Evolutionary conservation across 371 early-diverging fungal genomes (phyloP).

Genomic region (Mucor saturninus): DNA sequence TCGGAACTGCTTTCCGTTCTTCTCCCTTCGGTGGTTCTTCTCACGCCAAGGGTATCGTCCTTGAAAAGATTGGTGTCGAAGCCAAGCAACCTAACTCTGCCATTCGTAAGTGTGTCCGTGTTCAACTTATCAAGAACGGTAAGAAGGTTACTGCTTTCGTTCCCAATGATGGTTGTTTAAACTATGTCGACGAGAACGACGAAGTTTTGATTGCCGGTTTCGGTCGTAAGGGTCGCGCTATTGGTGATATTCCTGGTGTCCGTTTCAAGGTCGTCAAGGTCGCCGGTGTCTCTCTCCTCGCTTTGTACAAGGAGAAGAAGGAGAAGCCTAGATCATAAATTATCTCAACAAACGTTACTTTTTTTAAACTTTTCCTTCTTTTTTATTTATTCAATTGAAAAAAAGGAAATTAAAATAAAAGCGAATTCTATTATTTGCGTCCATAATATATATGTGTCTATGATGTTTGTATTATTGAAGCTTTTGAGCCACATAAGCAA

Average conservation of each 20-base stretch:
- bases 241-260: constrained; percentile 99
- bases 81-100: constrained; percentile 99
- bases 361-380: constrained; percentile 6
- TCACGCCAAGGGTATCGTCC: constrained; percentile 99
- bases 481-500: constrained; percentile 28
- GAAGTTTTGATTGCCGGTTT: constrained; percentile 97
- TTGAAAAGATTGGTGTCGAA: constrained; percentile 99
- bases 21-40: constrained; percentile 99
- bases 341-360: constrained; percentile 3
- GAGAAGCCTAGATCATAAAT: constrained; percentile 97
- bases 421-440: neutral
- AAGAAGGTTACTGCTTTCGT: constrained; percentile 99
- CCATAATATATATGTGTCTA: neutral
- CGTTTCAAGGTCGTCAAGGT: constrained; percentile 99
- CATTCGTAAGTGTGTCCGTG: constrained; percentile 99
- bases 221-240: constrained; percentile 86
- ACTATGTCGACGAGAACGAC: constrained; percentile 98
- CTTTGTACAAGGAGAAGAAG: constrained; percentile 99
- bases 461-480: neutral
- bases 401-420: neutral
- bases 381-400: neutral
- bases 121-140: constrained; percentile 99
- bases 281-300: constrained; percentile 98
- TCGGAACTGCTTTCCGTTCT: constrained; percentile 97
- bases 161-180: constrained; percentile 99